Conservation (phyloP, 2,329 filamentous ascomycete species). For the Fusarium ramigenum region DNA sequence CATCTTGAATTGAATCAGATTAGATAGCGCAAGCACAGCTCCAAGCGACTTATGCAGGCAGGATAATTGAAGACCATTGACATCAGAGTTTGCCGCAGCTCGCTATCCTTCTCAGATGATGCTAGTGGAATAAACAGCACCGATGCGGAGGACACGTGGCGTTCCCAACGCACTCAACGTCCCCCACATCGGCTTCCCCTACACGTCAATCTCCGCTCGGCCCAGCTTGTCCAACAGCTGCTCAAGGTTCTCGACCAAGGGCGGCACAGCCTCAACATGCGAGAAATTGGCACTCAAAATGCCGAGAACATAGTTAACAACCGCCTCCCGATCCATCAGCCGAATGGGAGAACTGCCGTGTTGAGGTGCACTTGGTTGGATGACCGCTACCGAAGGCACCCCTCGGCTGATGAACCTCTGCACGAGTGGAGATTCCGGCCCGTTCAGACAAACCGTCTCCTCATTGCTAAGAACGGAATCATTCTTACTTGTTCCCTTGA, state of each 20-base stretch:
- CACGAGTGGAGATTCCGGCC: neutral
- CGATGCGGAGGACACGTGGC: neutral
- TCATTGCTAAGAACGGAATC: fast-evolving
- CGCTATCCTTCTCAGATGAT: fast-evolving
- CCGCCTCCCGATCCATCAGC: neutral
- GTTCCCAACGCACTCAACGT: neutral
- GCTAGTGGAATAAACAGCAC: neutral
- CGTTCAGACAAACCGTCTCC: neutral
- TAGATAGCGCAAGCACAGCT: neutral
- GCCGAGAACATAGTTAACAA: neutral
- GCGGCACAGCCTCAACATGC: neutral
- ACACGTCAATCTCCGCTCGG: neutral
- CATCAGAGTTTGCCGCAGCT: neutral
- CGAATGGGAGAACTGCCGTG: neutral
- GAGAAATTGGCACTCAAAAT: neutral
- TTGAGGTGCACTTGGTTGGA: neutral
- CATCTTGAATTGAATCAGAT: fast-evolving
- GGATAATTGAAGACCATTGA: fast-evolving
- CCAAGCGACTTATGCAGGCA: fast-evolving
- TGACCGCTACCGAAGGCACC: neutral
- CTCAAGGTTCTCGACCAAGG: neutral
- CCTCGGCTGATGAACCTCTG: neutral
- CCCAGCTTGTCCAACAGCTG: neutral
- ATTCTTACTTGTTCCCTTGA: neutral
- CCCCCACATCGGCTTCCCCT: neutral